Evolutionary conservation across 2,329 filamentous ascomycete genomes (phyloP).

Genomic region (Grosmannia penicillata): DNA sequence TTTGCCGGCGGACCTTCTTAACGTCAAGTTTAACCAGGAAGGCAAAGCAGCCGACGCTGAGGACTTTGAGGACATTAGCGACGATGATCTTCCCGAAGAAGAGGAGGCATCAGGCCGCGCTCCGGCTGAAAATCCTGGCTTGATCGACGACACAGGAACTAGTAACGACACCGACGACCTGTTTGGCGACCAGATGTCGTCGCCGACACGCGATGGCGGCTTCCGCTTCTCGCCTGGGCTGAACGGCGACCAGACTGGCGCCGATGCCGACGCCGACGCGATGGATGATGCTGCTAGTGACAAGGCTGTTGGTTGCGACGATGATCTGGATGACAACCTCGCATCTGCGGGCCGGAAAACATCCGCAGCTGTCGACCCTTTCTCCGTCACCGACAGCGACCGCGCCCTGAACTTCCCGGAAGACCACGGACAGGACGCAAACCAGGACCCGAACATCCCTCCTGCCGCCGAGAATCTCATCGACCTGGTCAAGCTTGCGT

Average conservation of each 20-base stretch:
- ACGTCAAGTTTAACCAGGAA: conserved; percentile 37
- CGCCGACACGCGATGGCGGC: conserved; percentile 22
- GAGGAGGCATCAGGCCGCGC: conserved; percentile 29
- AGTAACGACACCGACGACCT: conserved; percentile 51
- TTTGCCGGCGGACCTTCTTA: conserved; percentile 26
- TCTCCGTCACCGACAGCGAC: conserved; percentile 17
- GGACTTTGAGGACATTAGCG: conserved; percentile 82
- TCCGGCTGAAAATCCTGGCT: conserved; percentile 33
- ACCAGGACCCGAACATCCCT: conserved; percentile 49
- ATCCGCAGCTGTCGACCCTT: conserved; percentile 13
- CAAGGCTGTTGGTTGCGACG: conserved; percentile 1
- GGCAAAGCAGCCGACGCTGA: conserved; percentile 87
- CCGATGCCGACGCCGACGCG: conserved; percentile 18
- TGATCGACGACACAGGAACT: conserved; percentile 45
- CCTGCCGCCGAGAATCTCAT: conserved; percentile 57
- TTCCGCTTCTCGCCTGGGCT: conserved; percentile 19
- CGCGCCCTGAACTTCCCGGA: conserved; percentile 26
- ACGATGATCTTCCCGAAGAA: conserved; percentile 80
- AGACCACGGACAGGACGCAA: conserved; percentile 28
- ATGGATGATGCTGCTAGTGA: background rate
- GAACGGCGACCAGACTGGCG: conserved; percentile 22
- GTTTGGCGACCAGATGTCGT: conserved; percentile 47
- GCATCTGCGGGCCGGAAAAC: conserved; percentile 18
- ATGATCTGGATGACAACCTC: conserved; percentile 10
- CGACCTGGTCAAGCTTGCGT: conserved; percentile 65